A percentile compares a stretch with the other conserved stretches of the same genome.
Conservation (phyloP, 768 basidiomycete species). For the Rossbeevera mucosa region DNA sequence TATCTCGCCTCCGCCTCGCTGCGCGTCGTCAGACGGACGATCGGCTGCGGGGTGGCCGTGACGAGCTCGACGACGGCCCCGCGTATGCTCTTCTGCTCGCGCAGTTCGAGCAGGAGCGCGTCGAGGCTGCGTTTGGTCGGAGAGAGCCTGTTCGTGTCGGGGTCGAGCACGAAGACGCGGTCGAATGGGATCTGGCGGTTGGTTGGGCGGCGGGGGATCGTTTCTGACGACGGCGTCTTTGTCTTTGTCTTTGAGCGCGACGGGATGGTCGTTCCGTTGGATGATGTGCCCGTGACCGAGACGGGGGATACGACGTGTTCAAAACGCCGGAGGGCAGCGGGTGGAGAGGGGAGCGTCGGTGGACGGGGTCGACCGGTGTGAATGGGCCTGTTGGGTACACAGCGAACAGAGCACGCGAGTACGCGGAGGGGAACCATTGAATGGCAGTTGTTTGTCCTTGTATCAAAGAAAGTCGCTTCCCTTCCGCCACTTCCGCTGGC, state of each 20-base stretch:
- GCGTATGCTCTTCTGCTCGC: conserved; percentile 29
- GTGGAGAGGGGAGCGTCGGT: not conserved
- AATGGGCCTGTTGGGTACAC: conserved; percentile 7
- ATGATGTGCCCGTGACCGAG: not conserved
- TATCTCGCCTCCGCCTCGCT: conserved; percentile 38
- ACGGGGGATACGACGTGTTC: not conserved
- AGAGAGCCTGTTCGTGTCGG: conserved; percentile 38
- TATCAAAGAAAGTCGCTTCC: no score
- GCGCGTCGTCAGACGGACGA: conserved; percentile 56
- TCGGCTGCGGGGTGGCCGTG: conserved; percentile 41
- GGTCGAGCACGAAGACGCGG: conserved; percentile 46
- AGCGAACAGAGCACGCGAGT: conserved; percentile 5
- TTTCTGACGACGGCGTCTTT: not conserved
- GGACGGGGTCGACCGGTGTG: not conserved
- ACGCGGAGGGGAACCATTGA: conserved; percentile 10
- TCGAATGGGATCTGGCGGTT: conserved; percentile 42
- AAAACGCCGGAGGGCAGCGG: conserved; percentile 13
- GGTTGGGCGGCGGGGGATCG: conserved; percentile 10
- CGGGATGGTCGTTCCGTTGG: not conserved
- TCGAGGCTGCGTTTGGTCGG: conserved; percentile 31
- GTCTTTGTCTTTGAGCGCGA: not conserved
- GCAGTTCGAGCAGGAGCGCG: conserved; percentile 47
- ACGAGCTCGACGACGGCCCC: conserved; percentile 54
- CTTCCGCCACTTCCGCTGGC: no score
- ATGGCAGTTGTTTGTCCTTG: conserved; percentile 25